These are phyloP conservation scores for Penicillium alfredii DNA, from an alignment of 495 filamentous ascomycete genomes.

Conservation along the genomic window DNA sequence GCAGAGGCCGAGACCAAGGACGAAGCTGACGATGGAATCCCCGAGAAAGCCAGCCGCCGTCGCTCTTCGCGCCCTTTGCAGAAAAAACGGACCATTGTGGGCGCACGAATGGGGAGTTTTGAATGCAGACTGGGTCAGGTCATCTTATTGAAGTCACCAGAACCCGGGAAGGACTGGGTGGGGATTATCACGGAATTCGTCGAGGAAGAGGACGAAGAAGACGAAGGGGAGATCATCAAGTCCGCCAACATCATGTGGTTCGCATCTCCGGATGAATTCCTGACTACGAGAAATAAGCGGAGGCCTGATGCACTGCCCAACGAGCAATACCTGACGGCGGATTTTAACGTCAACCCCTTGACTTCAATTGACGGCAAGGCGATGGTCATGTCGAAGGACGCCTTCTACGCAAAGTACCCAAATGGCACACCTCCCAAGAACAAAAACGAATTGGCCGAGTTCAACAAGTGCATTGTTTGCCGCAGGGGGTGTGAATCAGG, in stretches of 20 bases:
- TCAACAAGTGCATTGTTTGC: slow-evolving; percentile 86
- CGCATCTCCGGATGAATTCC: slow-evolving; percentile 81
- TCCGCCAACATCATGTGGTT: slow-evolving; percentile 87
- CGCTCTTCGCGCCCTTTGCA: slow-evolving; percentile 27
- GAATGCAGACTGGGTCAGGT: slow-evolving; percentile 75
- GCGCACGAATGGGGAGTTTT: slow-evolving; percentile 80
- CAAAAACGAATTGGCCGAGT: slow-evolving; percentile 54
- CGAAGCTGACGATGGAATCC: slow-evolving; percentile 17
- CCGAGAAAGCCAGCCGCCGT: slow-evolving; percentile 25
- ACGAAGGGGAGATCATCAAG: slow-evolving; percentile 43
- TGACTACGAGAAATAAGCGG: slow-evolving; percentile 68
- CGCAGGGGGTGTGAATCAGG: slow-evolving; percentile 79
- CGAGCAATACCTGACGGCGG: slow-evolving; percentile 84
- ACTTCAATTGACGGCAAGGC: slow-evolving; percentile 87
- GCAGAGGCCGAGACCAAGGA: slow-evolving; percentile 22
- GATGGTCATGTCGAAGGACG: slow-evolving; percentile 62
- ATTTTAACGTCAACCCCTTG: slow-evolving; percentile 80
- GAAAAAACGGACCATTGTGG: slow-evolving; percentile 53
- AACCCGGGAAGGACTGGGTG: slow-evolving; percentile 79
- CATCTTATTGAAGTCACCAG: slow-evolving; percentile 79
- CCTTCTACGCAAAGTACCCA: slow-evolving; percentile 65
- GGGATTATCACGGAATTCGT: slow-evolving; percentile 78
- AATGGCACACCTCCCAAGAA: slow-evolving; percentile 66
- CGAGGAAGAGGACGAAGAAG: slow-evolving; percentile 58
- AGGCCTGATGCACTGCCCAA: slow-evolving; percentile 76